A percentile compares a stretch with the other conserved stretches of the same genome.
phyloP scores from a whole-genome alignment of 225 moss, liverwort and hornwort species.

The Pseudisothecium myosuroides region DNA sequence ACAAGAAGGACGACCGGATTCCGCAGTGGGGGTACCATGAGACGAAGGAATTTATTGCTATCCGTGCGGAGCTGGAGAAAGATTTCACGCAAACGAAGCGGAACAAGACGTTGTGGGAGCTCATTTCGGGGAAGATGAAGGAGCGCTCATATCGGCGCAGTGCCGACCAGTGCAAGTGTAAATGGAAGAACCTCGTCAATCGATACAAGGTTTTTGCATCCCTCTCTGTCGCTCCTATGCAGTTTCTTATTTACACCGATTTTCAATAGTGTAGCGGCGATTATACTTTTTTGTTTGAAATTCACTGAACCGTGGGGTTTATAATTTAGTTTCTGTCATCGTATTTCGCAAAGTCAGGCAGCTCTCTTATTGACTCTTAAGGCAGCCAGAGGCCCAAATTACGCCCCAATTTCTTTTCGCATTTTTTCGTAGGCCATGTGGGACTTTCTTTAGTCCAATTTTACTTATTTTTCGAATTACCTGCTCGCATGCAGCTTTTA shows the following conservation, averaged over 20 bases:
- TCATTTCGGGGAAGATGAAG: conserved; percentile 97
- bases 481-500: background rate
- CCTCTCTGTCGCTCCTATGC: background rate
- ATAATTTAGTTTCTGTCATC: background rate
- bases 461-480: background rate
- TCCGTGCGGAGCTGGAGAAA: conserved; percentile 89
- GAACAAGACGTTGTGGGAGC: conserved; percentile 97
- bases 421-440: background rate
- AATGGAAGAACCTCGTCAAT: conserved; percentile 99
- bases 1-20: conserved; percentile 81
- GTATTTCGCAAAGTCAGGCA: background rate
- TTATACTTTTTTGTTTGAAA: background rate
- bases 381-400: background rate
- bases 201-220: conserved; percentile 66
- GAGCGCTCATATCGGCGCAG: conserved; percentile 86
- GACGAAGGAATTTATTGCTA: conserved; percentile 93
- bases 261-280: background rate
- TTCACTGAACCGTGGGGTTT: background rate
- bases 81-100: conserved; percentile 98
- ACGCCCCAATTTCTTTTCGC: background rate
- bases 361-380: background rate
- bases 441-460: background rate
- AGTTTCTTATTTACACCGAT: background rate
- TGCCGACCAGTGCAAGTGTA: conserved; percentile 98
- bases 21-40: conserved; percentile 95